Evolutionary conservation across 495 filamentous ascomycete species (phyloP).

Genomic region (Xylaria flabelliformis): DNA sequence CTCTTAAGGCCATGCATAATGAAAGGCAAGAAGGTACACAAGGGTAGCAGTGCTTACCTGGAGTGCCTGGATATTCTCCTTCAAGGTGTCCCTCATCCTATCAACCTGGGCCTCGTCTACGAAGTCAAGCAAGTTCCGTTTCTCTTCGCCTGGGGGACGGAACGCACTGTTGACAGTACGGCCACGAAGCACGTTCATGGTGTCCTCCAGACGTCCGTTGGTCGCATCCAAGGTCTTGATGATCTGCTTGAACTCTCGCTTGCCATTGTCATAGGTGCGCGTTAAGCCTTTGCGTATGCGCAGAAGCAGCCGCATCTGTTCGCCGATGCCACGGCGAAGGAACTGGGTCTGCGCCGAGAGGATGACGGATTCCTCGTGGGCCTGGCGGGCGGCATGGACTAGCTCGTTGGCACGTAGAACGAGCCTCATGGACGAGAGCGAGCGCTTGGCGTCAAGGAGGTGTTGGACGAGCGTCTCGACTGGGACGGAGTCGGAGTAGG

Average conservation of each 20-base stretch:
- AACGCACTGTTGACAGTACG: slow-evolving; percentile 79
- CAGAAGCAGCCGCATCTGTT: slow-evolving; percentile 73
- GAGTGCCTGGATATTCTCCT: slow-evolving; percentile 65
- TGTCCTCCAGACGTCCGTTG: slow-evolving; percentile 72
- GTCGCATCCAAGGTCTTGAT: slow-evolving; percentile 76
- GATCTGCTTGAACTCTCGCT: slow-evolving; percentile 60
- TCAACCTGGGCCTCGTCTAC: slow-evolving; percentile 83
- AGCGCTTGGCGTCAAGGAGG: slow-evolving; percentile 88
- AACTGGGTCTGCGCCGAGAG: slow-evolving; percentile 80
- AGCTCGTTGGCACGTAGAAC: slow-evolving; percentile 90
- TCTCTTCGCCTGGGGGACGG: slow-evolving; percentile 68
- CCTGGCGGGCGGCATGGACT: slow-evolving; percentile 73
- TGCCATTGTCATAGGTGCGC: slow-evolving; percentile 54
- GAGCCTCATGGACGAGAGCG: slow-evolving; percentile 82
- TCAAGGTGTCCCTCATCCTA: slow-evolving; percentile 67
- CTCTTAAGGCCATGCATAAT: not conserved
- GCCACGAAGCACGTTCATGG: slow-evolving; percentile 70
- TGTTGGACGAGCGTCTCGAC: slow-evolving; percentile 80
- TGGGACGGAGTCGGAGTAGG: slow-evolving; percentile 43
- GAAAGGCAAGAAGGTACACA: not conserved
- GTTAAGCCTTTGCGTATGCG: slow-evolving; percentile 68
- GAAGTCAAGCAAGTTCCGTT: slow-evolving; percentile 84
- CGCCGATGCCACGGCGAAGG: slow-evolving; percentile 71
- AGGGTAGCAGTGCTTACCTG: slow-evolving; percentile 44
- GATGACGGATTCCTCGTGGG: slow-evolving; percentile 81